phyloP scores from a whole-genome alignment of 2,329 filamentous ascomycete genomes.

The Paraconiothyrium sp. region DNA sequence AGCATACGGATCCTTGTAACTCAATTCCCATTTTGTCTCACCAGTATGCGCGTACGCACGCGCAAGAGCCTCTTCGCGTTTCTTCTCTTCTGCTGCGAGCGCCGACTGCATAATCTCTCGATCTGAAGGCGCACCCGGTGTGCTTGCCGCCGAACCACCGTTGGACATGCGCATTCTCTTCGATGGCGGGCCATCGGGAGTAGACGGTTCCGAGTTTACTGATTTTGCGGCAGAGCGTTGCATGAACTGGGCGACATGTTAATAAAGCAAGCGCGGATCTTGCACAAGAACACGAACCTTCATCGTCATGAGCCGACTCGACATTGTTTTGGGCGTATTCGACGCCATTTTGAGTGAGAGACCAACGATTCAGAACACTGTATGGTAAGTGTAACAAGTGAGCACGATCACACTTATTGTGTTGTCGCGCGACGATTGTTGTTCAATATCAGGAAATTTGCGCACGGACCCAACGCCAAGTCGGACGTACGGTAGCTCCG shows the following conservation, averaged over 20 bases:
- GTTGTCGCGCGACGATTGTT: neutral
- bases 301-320: conserved; percentile 89
- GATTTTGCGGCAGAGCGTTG: conserved; percentile 79
- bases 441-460: neutral
- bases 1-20: conserved; percentile 59
- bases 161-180: conserved; percentile 71
- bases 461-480: conserved; percentile 3
- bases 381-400: conserved; percentile 9
- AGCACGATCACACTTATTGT: neutral
- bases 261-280: conserved; percentile 15
- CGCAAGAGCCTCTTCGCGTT: conserved; percentile 66
- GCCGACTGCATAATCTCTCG: conserved; percentile 70
- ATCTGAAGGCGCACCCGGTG: conserved; percentile 56
- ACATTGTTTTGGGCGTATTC: conserved; percentile 71
- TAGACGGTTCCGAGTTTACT: conserved; percentile 57
- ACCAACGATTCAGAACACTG: neutral
- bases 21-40: conserved; percentile 80
- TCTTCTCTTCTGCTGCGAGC: conserved; percentile 72
- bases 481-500: neutral
- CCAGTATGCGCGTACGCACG: conserved; percentile 69
- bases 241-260: conserved; percentile 73
- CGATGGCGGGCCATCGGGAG: conserved; percentile 62
- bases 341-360: conserved; percentile 36
- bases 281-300: conserved; percentile 61
- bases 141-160: conserved; percentile 46